These are phyloP conservation scores for Phanerodontia chrysosporium DNA, from an alignment of 768 basidiomycete genomes.

Conservation along the genomic window DNA sequence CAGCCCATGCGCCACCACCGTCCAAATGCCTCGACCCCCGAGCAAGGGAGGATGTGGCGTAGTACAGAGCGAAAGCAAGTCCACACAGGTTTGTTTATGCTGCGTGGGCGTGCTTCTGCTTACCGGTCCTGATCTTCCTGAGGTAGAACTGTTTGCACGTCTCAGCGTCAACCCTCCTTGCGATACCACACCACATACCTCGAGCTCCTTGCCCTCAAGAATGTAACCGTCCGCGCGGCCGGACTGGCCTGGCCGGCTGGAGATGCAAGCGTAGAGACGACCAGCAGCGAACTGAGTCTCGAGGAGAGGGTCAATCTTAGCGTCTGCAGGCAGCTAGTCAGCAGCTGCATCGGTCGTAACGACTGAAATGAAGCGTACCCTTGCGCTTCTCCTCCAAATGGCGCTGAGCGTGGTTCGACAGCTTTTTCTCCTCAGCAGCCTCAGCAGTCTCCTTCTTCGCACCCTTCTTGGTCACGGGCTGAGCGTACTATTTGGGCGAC, in stretches of 20 bases:
- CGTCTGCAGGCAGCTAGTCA: conserved; percentile 43
- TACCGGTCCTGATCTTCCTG: conserved; percentile 88
- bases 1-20: conserved; percentile 13
- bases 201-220: conserved; percentile 97
- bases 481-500: conserved; percentile 71
- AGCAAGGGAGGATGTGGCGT: conserved; percentile 5
- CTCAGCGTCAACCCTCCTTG: conserved; percentile 23
- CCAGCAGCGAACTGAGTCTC: conserved; percentile 91
- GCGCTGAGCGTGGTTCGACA: conserved; percentile 88
- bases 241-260: conserved; percentile 94
- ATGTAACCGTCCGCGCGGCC: conserved; percentile 97
- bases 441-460: conserved; percentile 58
- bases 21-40: conserved; percentile 13
- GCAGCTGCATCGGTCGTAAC: background rate
- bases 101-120: conserved; percentile 85
- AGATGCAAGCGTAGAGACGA: conserved; percentile 90
- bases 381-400: conserved; percentile 87
- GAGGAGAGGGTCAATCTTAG: conserved; percentile 87
- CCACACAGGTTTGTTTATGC: conserved; percentile 27
- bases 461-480: conserved; percentile 89
- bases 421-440: conserved; percentile 64
- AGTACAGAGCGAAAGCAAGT: background rate
- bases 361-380: conserved; percentile 41
- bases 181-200: too few species aligned
- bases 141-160: conserved; percentile 73